Base-by-base conservation (phyloP, 768 basidiomycete species). In the Tricholoma saponaceum region DNA sequence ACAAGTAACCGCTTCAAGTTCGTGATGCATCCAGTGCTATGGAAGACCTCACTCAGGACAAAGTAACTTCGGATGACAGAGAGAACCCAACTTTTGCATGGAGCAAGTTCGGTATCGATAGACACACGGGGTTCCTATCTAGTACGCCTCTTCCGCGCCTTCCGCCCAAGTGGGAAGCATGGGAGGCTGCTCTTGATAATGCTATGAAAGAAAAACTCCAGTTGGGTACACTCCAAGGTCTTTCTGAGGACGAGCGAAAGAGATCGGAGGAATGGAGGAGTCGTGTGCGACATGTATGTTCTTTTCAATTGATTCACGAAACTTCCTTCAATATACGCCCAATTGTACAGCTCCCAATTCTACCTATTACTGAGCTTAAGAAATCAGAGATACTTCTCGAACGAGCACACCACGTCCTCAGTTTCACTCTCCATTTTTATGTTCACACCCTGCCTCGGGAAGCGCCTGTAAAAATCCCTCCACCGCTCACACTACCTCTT, bases 401-500 rank as follows among this genome's bases (percentile, higher is more conserved):
- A 32, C 78, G 92, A n/a, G 89, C 87, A 0, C 90, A 93, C 65
- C 79, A 86, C 50, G 87, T 92, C 41, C 79, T 95, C 33, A 77
- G 87, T 14, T 92, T 83, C 72, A 79, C 90, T 52, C 71, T 87
- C 60, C 92, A 94, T 70, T 87, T 89, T 63, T 95, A 93, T 70
- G 78, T 90, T 14, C 92, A 95, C 67, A 77, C 83, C 7, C 74
- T 84, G 4, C 80, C 84, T 2, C 74, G 78, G 0, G 62, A 71
- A 30, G 69, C 71, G 0, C 75, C 80, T 3, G 76, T 91, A 51
- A 71, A 76, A 28, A 89, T 99, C 49, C 96, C 96, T 6, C 70
- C 78, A 0, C 76, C 87, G 0, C 75, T 99, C 52, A 81, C 91
- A 4, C 70, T 93, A 10, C 95, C 96, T 0, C 81, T 94, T 41